Base-by-base conservation (phyloP, 2,329 filamentous ascomycete genomes). In the Cytospora schulzeri region DNA sequence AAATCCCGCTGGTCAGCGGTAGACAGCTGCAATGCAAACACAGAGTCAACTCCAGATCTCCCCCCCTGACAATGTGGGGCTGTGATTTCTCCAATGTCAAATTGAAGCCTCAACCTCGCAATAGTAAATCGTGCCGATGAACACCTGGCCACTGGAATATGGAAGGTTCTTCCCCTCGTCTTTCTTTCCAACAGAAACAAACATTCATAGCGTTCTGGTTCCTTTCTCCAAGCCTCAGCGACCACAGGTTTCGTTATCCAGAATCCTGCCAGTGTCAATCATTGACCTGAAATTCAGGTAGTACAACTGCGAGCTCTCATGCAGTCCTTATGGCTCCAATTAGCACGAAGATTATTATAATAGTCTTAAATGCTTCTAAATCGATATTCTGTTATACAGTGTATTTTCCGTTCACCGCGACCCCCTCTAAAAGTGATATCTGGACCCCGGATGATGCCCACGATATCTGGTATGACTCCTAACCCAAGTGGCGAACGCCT, bases 401-500 rank as follows among this genome's bases (percentile, higher is more conserved):
- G n/a, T 56, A 50, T 52, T 57, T 33, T 28, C 53, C 26, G 33
- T 24, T 35, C 58, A 22, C 52, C 28, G 29, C 50, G 22, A 52
- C 45, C 50, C 28, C 50, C 35, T n/a, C 7, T 12, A 29, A 24
- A 4, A 11, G 26, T 26, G 57, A 38, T 33, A 50, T 61, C 48
- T 51, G 28, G 57, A 29, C 53, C 51, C 41, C 65, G 61, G 35
- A 26, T 17, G n/a, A 57, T 52, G 58, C 54, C 26, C 50, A 56
- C 54, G 33, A 54, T 58, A 57, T 57, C 50, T 51, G 41, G 59
- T 28, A 15, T 45, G 35, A 61, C 62, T 61, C 56, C 60, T 56
- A 7, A 56, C 22, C 60, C 60, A 52, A 35, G 4, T 62, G 60
- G 38, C 28, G 26, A 62, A 62, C 54, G 57, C 52, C 38, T 26